A percentile compares a stretch with the other conserved stretches of the same genome.
These are phyloP conservation scores for Pluteus cervinus DNA, from an alignment of 768 basidiomycete species.

Conservation along the genomic window DNA sequence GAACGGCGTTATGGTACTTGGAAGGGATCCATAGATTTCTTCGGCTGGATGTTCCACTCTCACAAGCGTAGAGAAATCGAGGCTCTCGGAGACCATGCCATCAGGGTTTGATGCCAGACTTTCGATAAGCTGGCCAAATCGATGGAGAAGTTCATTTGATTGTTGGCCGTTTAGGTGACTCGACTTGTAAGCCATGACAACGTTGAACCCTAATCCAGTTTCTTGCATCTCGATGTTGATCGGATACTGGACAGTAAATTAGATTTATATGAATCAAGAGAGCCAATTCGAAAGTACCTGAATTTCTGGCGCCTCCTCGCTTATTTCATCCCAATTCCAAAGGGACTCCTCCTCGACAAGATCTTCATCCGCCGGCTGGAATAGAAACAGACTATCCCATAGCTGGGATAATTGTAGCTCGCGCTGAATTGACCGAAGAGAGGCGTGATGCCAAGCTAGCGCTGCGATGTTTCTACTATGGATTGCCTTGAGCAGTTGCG, in stretches of 20 bases:
- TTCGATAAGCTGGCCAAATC: too few species aligned
- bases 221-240: conserved; percentile 39
- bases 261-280: background rate
- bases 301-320: conserved; percentile 14
- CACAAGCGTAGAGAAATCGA: too few species aligned
- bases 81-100: too few species aligned
- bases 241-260: conserved; percentile 28
- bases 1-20: too few species aligned
- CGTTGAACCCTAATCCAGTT: too few species aligned
- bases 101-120: too few species aligned
- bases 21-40: too few species aligned
- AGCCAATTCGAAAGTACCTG: conserved; percentile 16
- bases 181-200: too few species aligned
- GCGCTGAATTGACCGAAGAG: conserved; percentile 35
- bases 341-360: conserved; percentile 14
- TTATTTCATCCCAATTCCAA: conserved; percentile 21
- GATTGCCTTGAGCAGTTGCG: conserved; percentile 27
- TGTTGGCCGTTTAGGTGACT: too few species aligned
- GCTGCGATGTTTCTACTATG: conserved; percentile 32
- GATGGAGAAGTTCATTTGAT: too few species aligned
- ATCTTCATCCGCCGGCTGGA: conserved; percentile 25
- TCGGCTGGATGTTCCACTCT: too few species aligned
- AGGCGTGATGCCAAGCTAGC: conserved; percentile 38
- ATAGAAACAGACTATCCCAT: conserved; percentile 40
- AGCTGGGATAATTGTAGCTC: conserved; percentile 21